Conservation (phyloP, 495 filamentous ascomycete genomes). For the Penicillium roqueforti region DNA sequence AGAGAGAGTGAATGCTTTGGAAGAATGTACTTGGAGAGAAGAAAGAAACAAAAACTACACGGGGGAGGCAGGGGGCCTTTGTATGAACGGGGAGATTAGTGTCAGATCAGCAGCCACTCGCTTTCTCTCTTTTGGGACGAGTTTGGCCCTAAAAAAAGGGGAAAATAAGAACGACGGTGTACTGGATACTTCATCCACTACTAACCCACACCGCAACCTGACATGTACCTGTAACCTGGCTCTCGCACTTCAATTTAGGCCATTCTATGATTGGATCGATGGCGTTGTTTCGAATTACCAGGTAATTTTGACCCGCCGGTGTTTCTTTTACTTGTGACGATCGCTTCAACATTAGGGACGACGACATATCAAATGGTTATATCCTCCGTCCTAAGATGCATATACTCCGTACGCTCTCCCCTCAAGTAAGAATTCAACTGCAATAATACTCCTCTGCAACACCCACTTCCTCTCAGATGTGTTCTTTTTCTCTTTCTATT, state of each 20-base stretch:
- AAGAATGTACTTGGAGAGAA: constrained; percentile 39
- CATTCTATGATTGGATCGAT: constrained; percentile 2
- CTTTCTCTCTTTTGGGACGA: neutral
- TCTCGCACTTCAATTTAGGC: neutral
- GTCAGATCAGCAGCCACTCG: constrained; percentile 30
- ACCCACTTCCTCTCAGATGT: neutral
- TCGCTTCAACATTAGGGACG: neutral
- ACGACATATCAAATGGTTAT: too few species aligned
- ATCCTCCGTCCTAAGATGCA: too few species aligned
- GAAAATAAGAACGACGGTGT: neutral
- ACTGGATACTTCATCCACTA: constrained; percentile 5
- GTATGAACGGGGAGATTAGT: constrained; percentile 46
- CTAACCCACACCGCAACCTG: constrained; percentile 6
- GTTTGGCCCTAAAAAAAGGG: constrained; percentile 6
- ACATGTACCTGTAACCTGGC: constrained; percentile 3
- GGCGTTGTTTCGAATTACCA: neutral
- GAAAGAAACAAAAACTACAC: constrained; percentile 24
- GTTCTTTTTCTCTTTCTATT: constrained; percentile 12
- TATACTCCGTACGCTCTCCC: too few species aligned
- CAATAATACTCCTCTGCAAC: neutral
- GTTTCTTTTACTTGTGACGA: constrained; percentile 3
- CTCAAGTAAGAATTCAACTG: neutral
- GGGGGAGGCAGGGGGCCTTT: constrained; percentile 37
- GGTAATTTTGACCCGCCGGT: constrained; percentile 12
- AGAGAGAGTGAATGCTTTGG: constrained; percentile 38